phyloP scores from a whole-genome alignment of 306 rosid species.

The Trichosanthes cucumerina region DNA sequence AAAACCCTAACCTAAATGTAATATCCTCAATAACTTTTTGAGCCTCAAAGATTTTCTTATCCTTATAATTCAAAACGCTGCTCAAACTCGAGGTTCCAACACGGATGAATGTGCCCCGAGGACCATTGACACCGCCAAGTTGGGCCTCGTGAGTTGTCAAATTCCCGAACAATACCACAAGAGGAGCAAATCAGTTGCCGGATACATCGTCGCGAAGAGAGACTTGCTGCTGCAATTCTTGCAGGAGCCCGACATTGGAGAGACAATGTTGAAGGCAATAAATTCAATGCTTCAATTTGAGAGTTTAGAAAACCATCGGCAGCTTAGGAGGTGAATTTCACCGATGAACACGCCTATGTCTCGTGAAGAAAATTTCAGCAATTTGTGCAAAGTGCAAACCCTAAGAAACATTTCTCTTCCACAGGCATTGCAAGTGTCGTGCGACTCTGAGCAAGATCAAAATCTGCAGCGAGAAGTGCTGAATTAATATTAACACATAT shows the following conservation, averaged over 20 bases:
- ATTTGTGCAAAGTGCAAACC: no score
- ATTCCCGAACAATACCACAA: constrained; percentile 42
- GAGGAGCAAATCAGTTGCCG: constrained; percentile 24
- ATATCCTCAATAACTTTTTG: constrained; percentile 30
- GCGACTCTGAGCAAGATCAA: no score
- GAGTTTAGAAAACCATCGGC: no score
- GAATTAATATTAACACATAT: no score
- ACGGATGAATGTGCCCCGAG: constrained; percentile 44
- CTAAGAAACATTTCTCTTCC: no score
- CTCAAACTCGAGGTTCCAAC: constrained; percentile 49
- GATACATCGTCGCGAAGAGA: constrained; percentile 32
- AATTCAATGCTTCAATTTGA: not conserved
- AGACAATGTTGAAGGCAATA: not conserved
- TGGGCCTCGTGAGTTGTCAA: constrained; percentile 45
- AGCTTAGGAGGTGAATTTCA: no score
- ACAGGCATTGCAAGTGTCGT: no score
- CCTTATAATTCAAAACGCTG: constrained; percentile 24
- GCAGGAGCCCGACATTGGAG: constrained; percentile 19
- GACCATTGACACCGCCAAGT: constrained; percentile 37
- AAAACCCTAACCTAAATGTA: constrained; percentile 30
- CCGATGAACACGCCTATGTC: no score
- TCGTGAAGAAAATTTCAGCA: no score
- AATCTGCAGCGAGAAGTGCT: no score
- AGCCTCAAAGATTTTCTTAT: constrained; percentile 39
- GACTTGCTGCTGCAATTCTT: constrained; percentile 28